phyloP scores from a whole-genome alignment of 129 eudicot genomes.

The Lactuca sativa region DNA sequence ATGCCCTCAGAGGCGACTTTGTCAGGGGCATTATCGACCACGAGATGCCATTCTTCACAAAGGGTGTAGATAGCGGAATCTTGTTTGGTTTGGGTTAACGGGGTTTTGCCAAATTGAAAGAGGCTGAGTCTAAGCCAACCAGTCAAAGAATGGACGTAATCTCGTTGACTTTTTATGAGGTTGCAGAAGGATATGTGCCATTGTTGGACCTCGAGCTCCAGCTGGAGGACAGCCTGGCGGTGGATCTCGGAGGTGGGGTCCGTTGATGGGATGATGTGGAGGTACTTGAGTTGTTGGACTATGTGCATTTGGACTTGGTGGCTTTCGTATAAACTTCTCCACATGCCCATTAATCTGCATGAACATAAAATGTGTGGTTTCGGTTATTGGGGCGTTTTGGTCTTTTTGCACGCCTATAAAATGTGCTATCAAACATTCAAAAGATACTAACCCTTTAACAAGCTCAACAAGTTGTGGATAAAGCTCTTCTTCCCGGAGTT shows the following conservation, averaged over 20 bases:
- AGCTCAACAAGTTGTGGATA: conserved; percentile 91
- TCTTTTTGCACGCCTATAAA: neutral
- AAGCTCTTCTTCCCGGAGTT: conserved; percentile 84
- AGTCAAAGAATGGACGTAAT: conserved; percentile 73
- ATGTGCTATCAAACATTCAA: neutral
- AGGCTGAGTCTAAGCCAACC: conserved; percentile 99
- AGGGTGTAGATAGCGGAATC: conserved; percentile 83
- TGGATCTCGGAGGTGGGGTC: conserved; percentile 84
- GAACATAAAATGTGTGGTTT: neutral
- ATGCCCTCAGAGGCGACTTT: conserved; percentile 94
- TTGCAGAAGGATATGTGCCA: conserved; percentile 88
- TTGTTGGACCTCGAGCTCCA: conserved; percentile 85
- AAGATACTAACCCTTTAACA: conserved; percentile 71
- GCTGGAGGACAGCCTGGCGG: conserved; percentile 84
- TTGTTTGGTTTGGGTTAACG: conserved; percentile 44
- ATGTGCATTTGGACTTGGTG: conserved; percentile 95
- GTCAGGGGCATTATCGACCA: conserved; percentile 74
- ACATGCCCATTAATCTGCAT: conserved; percentile 82
- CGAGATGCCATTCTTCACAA: conserved; percentile 93
- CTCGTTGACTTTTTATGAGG: conserved; percentile 79
- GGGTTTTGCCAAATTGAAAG: conserved; percentile 64
- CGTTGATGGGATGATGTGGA: conserved; percentile 52
- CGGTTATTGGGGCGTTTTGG: no score
- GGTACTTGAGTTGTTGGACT: conserved; percentile 89
- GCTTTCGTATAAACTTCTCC: conserved; percentile 93